These are phyloP conservation scores for Cladosporium velox DNA, from an alignment of 2,329 filamentous ascomycete species.

Conservation along the genomic window DNA sequence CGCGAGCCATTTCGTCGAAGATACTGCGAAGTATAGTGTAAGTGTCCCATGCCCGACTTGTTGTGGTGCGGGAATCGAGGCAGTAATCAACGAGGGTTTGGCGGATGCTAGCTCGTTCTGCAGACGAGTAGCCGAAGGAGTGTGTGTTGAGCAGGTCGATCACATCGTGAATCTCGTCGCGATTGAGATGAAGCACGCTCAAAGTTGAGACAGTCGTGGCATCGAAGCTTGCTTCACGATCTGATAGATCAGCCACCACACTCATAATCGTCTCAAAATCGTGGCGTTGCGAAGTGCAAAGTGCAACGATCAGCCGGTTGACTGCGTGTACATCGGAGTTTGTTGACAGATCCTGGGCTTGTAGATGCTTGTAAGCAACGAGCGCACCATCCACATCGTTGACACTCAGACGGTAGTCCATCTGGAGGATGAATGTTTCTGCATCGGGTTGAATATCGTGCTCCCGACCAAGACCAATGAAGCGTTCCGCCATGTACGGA, in stretches of 20 bases:
- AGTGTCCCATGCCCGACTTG: slow-evolving; percentile 64
- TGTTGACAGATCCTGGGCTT: slow-evolving; percentile 56
- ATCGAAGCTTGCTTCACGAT: slow-evolving; percentile 68
- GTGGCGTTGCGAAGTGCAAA: slow-evolving; percentile 63
- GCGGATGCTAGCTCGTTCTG: slow-evolving; percentile 68
- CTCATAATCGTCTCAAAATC: slow-evolving; percentile 70
- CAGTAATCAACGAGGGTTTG: slow-evolving; percentile 69
- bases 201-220: slow-evolving; percentile 73
- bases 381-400: slow-evolving; percentile 71
- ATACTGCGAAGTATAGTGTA: slow-evolving; percentile 61
- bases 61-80: slow-evolving; percentile 62
- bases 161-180: slow-evolving; percentile 75
- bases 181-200: slow-evolving; percentile 71
- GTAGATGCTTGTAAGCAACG: slow-evolving; percentile 64
- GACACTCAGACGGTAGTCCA: slow-evolving; percentile 73
- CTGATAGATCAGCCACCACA: slow-evolving; percentile 72
- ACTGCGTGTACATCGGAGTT: slow-evolving; percentile 64
- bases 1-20: slow-evolving; percentile 64
- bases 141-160: slow-evolving; percentile 80
- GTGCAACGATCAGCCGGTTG: slow-evolving; percentile 70
- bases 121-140: slow-evolving; percentile 67
- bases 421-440: slow-evolving; percentile 70
- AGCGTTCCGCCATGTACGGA: slow-evolving; percentile 70
- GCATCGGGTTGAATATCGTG: slow-evolving; percentile 67
- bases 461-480: slow-evolving; percentile 66